Percentiles rank a stretch among this genome's conserved stretches.
Evolutionary conservation across 176 grass and related monocot species (phyloP).

Genomic region (Areca catechu): DNA sequence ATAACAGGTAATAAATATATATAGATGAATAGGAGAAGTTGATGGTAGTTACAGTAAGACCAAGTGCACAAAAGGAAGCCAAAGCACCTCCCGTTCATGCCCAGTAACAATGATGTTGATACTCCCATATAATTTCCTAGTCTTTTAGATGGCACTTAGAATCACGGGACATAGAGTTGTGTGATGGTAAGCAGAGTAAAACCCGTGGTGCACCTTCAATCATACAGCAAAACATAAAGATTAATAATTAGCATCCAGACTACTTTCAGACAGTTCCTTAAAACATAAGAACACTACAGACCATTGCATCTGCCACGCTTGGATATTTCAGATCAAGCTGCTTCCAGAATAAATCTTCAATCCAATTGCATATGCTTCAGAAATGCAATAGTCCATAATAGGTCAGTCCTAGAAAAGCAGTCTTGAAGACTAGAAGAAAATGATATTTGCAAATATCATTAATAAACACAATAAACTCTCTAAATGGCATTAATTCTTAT

Average conservation of each 20-base stretch:
- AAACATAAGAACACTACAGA: slow-evolving; percentile 19
- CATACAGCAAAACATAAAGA: no score
- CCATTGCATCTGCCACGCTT: slow-evolving; percentile 77
- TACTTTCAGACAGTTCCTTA: no score
- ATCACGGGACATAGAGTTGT: slow-evolving; percentile 56
- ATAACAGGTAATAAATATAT: no score
- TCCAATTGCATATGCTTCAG: slow-evolving; percentile 87
- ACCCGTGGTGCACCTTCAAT: slow-evolving; percentile 76
- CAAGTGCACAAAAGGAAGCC: slow-evolving; percentile 95
- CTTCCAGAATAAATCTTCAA: slow-evolving; percentile 82
- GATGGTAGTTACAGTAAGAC: slow-evolving; percentile 58
- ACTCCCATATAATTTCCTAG: slow-evolving; percentile 47
- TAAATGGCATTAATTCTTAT: no score
- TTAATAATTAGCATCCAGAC: no score
- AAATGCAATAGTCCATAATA: background rate
- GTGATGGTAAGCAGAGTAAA: slow-evolving; percentile 89
- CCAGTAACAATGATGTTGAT: slow-evolving; percentile 64
- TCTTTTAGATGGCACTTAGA: slow-evolving; percentile 49
- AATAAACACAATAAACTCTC: no score
- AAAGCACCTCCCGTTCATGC: slow-evolving; percentile 88
- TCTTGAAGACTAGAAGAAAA: no score
- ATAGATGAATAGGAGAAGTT: no score
- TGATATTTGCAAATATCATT: no score
- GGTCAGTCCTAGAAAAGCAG: no score
- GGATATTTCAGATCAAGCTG: slow-evolving; percentile 94